phyloP scores from a whole-genome alignment of 768 basidiomycete species.

The Auriscalpium vulgare region DNA sequence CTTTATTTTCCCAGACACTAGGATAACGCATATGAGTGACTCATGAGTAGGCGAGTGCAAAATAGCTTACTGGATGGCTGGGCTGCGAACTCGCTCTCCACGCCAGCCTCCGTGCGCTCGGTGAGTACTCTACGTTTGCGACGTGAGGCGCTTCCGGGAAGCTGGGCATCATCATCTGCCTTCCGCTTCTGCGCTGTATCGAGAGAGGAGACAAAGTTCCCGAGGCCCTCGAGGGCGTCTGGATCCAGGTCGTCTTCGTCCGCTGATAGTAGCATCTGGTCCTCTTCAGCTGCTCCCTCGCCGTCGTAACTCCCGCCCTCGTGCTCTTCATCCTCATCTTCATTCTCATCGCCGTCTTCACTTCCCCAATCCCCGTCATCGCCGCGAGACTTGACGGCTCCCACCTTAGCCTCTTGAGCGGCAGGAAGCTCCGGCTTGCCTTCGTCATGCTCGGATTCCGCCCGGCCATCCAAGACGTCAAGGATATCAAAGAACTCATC shows the following conservation, averaged over 20 bases:
- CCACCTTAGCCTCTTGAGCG: not conserved
- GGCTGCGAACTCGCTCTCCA: conserved; percentile 12
- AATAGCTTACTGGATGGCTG: conserved; percentile 3
- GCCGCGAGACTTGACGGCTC: conserved; percentile 9
- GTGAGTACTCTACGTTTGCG: conserved; percentile 10
- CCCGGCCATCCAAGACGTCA: conserved; percentile 19
- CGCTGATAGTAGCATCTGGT: conserved; percentile 23
- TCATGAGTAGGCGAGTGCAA: not conserved
- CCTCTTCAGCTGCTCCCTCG: conserved; percentile 30
- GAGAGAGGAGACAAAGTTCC: conserved; percentile 62
- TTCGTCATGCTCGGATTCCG: conserved; percentile 18
- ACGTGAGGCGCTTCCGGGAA: not conserved
- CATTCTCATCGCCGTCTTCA: conserved; percentile 26
- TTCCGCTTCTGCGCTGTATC: conserved; percentile 69
- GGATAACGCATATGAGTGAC: conserved; percentile 1
- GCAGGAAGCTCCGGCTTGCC: conserved; percentile 22
- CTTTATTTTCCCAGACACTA: conserved; percentile 48
- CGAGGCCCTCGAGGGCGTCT: conserved; percentile 60
- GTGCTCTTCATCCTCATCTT: conserved; percentile 39
- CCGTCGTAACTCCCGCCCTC: too few relatives aligned
- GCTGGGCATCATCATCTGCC: conserved; percentile 7
- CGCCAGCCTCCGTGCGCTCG: conserved; percentile 10
- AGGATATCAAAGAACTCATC: conserved; percentile 20
- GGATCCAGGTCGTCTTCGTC: conserved; percentile 43
- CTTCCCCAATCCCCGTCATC: conserved; percentile 28